Evolutionary conservation across 73 alveolate genomes (phyloP), one percentile per base, ranked within the genome.

Genomic region (Paramecium octaurelia): DNA sequence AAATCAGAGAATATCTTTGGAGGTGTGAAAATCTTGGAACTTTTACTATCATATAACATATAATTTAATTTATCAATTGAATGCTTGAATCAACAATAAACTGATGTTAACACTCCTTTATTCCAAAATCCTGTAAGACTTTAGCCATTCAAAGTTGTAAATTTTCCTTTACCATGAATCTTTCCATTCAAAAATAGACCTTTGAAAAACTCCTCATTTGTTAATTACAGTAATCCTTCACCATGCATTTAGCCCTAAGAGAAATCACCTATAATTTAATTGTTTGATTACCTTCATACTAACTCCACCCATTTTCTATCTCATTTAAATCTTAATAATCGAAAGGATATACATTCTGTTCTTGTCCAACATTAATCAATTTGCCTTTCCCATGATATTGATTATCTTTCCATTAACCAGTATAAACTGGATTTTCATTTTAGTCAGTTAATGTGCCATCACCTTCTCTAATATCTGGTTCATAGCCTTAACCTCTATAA

Each of bases 381-480:
- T 80, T 80, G 7, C 91, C 91, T 80, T 80, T 20, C 1, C 91
- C 91, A 42, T 80, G 76, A 23, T 80, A 80, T 80, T 80, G 14
- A 35, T 80, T 80, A 24, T 44, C 91, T 7, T 80, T 24, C 91
- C 91, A 80, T 12, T 24, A 80, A 16, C 91, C 91, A 44, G 36
- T 10, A 23, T 80, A 80, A 31, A 80, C 91, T 18, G 10, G 36
- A 44, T 80, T 44, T 0, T 80, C 77, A 42, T 42, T 24, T 44
- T 42, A 80, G 18, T 80, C 91, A 18, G 91, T 80, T 7, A 80
- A 80, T 4, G 46, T 35, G 8, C 91, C 91, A 4, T 40, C 44
- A 14, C 91, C 91, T 80, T 80, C 70, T 80, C 91, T 80, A 11
- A 58, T 80, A 27, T 75, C 91, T 43, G 91, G 91, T 48, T 80